Conservation (phyloP, 148 eudicot species). For the Cornus florida region DNA sequence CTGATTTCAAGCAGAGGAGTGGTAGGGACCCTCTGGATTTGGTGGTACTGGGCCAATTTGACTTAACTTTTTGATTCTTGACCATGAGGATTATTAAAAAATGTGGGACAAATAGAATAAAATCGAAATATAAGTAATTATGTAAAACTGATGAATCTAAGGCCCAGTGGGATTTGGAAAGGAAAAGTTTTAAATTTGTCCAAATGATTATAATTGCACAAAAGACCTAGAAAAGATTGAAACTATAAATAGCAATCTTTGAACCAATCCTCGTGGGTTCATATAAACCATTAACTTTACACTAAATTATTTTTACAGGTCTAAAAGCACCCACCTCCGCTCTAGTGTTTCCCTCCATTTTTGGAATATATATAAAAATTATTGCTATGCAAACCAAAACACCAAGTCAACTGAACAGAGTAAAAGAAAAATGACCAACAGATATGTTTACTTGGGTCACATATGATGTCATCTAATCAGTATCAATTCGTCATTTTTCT, state of each 20-base stretch:
- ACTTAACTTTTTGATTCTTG: constrained; percentile 10
- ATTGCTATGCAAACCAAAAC: not conserved
- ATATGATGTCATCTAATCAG: no score
- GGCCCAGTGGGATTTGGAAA: not conserved
- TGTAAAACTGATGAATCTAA: not conserved
- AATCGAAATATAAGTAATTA: not conserved
- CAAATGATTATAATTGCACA: not conserved
- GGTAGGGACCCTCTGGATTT: constrained; percentile 26
- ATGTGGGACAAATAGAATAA: not conserved
- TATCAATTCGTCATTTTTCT: no score
- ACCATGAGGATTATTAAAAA: not conserved
- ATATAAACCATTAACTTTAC: not conserved
- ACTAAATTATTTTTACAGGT: not conserved
- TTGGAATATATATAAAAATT: no score
- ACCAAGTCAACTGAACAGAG: not conserved
- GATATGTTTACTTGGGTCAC: not conserved
- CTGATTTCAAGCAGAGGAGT: constrained; percentile 7
- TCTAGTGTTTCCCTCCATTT: no score
- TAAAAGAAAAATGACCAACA: no score
- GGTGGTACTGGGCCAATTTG: constrained; percentile 15
- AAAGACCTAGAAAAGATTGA: not conserved
- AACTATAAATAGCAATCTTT: not conserved
- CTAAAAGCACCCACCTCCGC: no score
- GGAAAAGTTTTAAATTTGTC: not conserved
- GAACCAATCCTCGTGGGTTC: not conserved